phyloP scores from a whole-genome alignment of 192 early-diverging fungal species.

The Coemansia sp. region DNA sequence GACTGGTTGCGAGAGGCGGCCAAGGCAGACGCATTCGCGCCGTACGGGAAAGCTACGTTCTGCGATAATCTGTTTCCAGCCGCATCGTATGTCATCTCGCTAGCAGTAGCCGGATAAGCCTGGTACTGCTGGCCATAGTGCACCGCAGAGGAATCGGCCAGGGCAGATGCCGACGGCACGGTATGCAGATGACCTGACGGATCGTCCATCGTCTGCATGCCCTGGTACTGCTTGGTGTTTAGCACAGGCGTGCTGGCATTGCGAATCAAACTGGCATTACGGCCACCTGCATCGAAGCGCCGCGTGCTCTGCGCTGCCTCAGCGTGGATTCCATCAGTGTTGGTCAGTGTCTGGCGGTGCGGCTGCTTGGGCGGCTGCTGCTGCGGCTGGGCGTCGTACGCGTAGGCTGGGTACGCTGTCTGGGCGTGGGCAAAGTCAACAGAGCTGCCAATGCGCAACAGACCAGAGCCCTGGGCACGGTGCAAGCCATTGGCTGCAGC shows the following conservation, averaged over 20 bases:
- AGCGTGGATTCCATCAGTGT: conserved; percentile 8
- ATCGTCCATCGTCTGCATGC: conserved; percentile 28
- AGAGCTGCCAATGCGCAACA: conserved; percentile 11
- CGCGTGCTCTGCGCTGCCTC: conserved; percentile 23
- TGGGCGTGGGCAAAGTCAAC: conserved; percentile 9
- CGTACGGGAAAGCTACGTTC: conserved; percentile 28
- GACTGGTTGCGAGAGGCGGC: conserved; percentile 21
- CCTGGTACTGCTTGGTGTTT: conserved; percentile 51
- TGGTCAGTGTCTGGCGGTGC: conserved; percentile 11
- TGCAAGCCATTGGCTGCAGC: background rate
- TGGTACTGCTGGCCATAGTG: conserved; percentile 28
- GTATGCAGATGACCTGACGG: conserved; percentile 3
- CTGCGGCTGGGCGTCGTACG: background rate
- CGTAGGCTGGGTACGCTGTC: conserved; percentile 1
- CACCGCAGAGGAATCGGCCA: conserved; percentile 12
- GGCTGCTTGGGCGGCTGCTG: conserved; percentile 6
- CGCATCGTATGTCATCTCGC: conserved; percentile 19
- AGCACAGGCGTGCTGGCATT: conserved; percentile 51
- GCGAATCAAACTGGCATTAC: conserved; percentile 37
- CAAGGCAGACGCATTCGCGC: conserved; percentile 18
- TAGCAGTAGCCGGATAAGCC: conserved; percentile 13
- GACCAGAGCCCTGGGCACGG: conserved; percentile 2
- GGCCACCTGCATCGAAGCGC: conserved; percentile 27
- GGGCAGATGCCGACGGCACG: conserved; percentile 14
- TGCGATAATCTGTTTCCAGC: conserved; percentile 17